phyloP scores from a whole-genome alignment of 2,329 filamentous ascomycete genomes.

The Beauveria pseudobassiana region DNA sequence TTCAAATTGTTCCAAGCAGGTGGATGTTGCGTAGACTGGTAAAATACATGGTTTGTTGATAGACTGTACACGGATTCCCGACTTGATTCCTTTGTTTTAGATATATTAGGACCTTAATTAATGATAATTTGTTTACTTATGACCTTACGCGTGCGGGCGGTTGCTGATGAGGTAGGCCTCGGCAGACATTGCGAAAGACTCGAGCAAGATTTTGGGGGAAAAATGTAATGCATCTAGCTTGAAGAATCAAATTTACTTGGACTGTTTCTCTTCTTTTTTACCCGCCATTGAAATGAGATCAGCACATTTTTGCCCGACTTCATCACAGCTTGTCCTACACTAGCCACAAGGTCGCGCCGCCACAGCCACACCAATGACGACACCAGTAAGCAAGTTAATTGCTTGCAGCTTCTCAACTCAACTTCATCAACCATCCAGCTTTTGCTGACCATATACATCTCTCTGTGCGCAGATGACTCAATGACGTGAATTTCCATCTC shows the following conservation, averaged over 20 bases:
- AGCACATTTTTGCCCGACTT: too few relatives aligned
- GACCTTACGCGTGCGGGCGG: too few relatives aligned
- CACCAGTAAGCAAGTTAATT: background rate
- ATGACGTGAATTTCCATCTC: slow-evolving; percentile 1
- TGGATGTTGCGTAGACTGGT: background rate
- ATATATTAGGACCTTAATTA: too few relatives aligned
- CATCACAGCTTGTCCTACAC: background rate
- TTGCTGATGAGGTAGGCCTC: too few relatives aligned
- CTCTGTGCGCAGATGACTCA: background rate
- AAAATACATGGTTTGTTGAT: background rate
- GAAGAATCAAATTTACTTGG: too few relatives aligned
- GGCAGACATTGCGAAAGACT: too few relatives aligned
- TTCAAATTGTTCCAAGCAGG: background rate
- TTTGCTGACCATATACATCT: background rate
- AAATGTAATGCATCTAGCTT: too few relatives aligned
- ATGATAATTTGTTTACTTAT: too few relatives aligned
- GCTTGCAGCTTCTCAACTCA: background rate
- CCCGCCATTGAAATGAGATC: too few relatives aligned
- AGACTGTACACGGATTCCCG: background rate
- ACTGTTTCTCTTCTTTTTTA: background rate
- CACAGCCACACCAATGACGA: slow-evolving; percentile 1
- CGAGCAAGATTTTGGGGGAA: too few relatives aligned
- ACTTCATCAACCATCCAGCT: background rate
- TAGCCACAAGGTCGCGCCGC: slow-evolving; percentile 1
- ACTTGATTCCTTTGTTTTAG: background rate